Conservation (phyloP, 2,329 filamentous ascomycete genomes). For the Immersiporthe knoxdaviesiana region DNA sequence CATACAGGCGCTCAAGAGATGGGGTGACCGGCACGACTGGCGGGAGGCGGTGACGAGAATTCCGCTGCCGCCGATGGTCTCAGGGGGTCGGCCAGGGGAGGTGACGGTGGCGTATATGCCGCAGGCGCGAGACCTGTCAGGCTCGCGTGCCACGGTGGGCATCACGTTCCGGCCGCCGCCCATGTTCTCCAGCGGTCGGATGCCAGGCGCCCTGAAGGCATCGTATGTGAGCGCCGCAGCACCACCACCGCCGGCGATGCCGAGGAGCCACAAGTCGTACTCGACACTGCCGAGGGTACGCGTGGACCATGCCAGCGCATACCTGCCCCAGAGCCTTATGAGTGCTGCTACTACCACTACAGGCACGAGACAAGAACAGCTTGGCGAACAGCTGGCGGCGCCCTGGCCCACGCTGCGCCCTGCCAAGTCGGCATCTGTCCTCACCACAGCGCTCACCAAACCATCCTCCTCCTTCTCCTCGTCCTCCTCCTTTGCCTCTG, state of each 20-base stretch:
- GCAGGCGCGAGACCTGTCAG: conserved; percentile 62
- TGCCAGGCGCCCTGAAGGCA: not conserved
- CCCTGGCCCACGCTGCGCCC: conserved; percentile 36
- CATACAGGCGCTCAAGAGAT: conserved; percentile 49
- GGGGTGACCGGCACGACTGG: conserved; percentile 40
- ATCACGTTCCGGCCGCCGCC: conserved; percentile 71
- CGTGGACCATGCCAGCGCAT: not conserved
- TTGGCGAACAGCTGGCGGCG: conserved; percentile 24
- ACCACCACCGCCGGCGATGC: conserved; percentile 41
- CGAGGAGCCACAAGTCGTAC: conserved; percentile 32
- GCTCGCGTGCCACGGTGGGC: conserved; percentile 68
- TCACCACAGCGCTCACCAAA: conserved; percentile 30
- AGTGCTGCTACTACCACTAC: not conserved
- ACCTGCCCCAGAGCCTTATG: not conserved
- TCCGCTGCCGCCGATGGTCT: conserved; percentile 55
- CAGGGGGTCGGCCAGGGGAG: conserved; percentile 62
- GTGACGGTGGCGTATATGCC: conserved; percentile 71
- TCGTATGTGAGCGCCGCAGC: conserved; percentile 30
- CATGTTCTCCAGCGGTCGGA: conserved; percentile 12
- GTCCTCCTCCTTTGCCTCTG: no score
- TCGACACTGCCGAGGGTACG: conserved; percentile 13
- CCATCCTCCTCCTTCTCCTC: no score
- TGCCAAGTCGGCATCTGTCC: conserved; percentile 41
- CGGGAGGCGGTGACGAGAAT: conserved; percentile 47
- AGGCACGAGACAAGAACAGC: not conserved